Conservation (phyloP, 2,329 filamentous ascomycete genomes). For the Monilinia fructicola region DNA sequence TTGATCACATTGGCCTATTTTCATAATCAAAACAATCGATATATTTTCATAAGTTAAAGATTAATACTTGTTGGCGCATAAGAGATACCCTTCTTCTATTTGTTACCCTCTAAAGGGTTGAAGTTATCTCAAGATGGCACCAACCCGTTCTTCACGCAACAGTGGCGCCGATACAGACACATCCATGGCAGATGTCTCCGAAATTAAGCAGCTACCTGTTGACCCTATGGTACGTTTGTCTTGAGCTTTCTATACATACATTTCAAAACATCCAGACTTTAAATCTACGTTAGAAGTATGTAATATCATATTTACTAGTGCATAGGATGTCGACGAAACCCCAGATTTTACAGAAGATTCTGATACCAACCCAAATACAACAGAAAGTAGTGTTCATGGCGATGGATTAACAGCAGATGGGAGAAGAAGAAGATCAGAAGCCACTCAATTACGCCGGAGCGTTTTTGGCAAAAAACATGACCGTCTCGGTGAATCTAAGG, state of each 20-base stretch:
- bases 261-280: neutral
- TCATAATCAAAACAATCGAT: constrained; percentile 30
- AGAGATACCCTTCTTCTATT: constrained; percentile 25
- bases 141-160: constrained; percentile 52
- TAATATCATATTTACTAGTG: constrained; percentile 17
- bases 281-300: neutral
- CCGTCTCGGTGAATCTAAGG: constrained; percentile 87
- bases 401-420: constrained; percentile 69
- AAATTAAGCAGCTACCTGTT: constrained; percentile 37
- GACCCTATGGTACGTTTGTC: constrained; percentile 40
- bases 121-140: constrained; percentile 50
- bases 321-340: constrained; percentile 62
- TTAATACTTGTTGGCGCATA: constrained; percentile 25
- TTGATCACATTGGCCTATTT: constrained; percentile 2
- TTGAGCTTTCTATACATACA: neutral
- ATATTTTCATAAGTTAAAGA: neutral
- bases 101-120: constrained; percentile 32
- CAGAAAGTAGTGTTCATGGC: constrained; percentile 81
- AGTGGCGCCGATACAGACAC: constrained; percentile 51
- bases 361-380: constrained; percentile 66
- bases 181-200: constrained; percentile 61
- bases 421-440: constrained; percentile 81
- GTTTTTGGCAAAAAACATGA: constrained; percentile 96
- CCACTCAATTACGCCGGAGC: constrained; percentile 83
- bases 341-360: constrained; percentile 67